Percentiles rank a stretch among this genome's conserved stretches.
phyloP scores from a whole-genome alignment of 495 filamentous ascomycete genomes.

The Penicillium cataractarum region DNA sequence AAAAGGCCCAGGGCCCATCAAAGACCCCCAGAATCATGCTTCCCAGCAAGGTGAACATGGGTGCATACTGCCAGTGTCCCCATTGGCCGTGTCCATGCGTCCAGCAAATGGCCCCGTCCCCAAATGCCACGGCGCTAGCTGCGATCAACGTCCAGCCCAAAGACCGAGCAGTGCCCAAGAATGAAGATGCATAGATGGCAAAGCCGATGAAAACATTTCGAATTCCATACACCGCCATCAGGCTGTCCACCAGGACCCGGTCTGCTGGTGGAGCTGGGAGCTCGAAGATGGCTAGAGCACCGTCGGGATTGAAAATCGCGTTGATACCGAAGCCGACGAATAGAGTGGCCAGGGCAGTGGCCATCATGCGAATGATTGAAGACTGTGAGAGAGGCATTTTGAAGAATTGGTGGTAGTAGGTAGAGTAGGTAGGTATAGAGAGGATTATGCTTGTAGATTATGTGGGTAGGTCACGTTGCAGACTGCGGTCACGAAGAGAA shows the following conservation, averaged over 20 bases:
- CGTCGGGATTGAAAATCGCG: slow-evolving; percentile 44
- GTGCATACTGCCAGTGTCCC: slow-evolving; percentile 61
- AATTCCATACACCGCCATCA: slow-evolving; percentile 54
- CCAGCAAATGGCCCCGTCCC: slow-evolving; percentile 51
- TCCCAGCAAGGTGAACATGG: slow-evolving; percentile 41
- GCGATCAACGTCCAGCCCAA: slow-evolving; percentile 51
- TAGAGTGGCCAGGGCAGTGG: slow-evolving; percentile 45
- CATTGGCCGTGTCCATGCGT: slow-evolving; percentile 48
- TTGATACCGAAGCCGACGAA: slow-evolving; percentile 54
- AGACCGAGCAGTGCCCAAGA: slow-evolving; percentile 42
- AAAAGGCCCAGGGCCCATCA: not conserved
- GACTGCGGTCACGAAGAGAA: not conserved
- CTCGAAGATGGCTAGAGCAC: slow-evolving; percentile 53
- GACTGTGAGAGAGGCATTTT: slow-evolving; percentile 26
- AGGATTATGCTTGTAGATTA: not conserved
- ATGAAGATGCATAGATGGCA: slow-evolving; percentile 43
- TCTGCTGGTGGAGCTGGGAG: slow-evolving; percentile 40
- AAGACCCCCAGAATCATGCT: slow-evolving; percentile 20
- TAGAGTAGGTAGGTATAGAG: not conserved
- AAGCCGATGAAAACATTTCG: slow-evolving; percentile 59
- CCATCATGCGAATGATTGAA: slow-evolving; percentile 23
- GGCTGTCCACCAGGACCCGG: slow-evolving; percentile 37
- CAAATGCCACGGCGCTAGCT: slow-evolving; percentile 47
- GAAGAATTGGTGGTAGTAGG: not conserved
- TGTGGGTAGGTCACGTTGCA: slow-evolving; percentile 2